A percentile compares a stretch with the other conserved stretches of the same genome.
Evolutionary conservation across 2,329 filamentous ascomycete genomes (phyloP).

Genomic region (Phoma sp.): DNA sequence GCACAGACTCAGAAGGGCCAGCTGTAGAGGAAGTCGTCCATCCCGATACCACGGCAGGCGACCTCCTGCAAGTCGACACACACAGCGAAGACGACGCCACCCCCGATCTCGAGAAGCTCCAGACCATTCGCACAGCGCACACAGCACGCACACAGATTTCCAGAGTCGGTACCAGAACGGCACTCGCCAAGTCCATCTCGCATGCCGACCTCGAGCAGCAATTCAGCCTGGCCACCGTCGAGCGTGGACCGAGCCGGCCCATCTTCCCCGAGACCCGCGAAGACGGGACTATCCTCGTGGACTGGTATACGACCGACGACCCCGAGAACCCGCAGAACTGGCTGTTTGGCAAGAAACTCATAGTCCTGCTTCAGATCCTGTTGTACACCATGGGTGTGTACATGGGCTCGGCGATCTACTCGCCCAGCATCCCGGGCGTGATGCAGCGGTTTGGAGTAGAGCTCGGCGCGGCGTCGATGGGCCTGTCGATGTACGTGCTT

Average conservation of each 20-base stretch:
- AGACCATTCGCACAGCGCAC: constrained; percentile 34
- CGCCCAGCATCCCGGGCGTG: constrained; percentile 53
- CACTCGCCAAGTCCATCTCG: constrained; percentile 44
- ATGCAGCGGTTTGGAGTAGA: constrained; percentile 61
- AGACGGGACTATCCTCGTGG: constrained; percentile 50
- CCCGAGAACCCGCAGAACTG: constrained; percentile 51
- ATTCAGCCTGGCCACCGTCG: constrained; percentile 44
- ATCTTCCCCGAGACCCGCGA: constrained; percentile 44
- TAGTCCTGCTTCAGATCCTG: constrained; percentile 51
- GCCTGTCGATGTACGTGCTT: constrained; percentile 67
- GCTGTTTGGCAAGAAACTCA: constrained; percentile 41
- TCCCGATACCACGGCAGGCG: constrained; percentile 28
- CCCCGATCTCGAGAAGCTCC: constrained; percentile 43
- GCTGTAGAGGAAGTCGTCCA: constrained; percentile 33
- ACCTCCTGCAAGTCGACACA: constrained; percentile 29
- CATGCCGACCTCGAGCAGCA: constrained; percentile 50
- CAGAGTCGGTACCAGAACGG: constrained; percentile 46
- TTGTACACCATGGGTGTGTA: constrained; percentile 69
- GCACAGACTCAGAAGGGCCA: constrained; percentile 24
- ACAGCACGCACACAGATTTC: constrained; percentile 40
- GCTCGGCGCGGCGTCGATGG: constrained; percentile 60
- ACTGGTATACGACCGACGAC: constrained; percentile 53
- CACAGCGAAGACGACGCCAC: constrained; percentile 22
- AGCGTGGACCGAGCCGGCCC: constrained; percentile 43
- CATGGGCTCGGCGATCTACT: constrained; percentile 60